phyloP scores from a whole-genome alignment of 805 yeast genomes.

The Myxozyma mucilagina region DNA sequence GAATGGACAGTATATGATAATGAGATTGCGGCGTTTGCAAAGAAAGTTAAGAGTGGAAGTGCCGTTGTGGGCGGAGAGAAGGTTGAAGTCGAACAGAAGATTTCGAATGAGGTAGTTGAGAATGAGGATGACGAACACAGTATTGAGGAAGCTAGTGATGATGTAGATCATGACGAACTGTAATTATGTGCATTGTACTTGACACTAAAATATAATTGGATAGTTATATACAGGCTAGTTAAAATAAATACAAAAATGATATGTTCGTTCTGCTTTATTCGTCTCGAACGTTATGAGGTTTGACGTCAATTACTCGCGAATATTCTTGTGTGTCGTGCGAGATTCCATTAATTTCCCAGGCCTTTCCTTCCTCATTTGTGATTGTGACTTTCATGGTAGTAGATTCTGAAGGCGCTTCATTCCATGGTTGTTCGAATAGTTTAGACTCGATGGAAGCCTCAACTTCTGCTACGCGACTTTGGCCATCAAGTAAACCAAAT shows the following conservation, averaged over 20 bases:
- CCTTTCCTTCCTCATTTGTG: background rate
- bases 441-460: conserved; percentile 22
- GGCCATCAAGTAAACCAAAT: conserved; percentile 8
- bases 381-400: conserved; percentile 23
- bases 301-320: conserved; percentile 22
- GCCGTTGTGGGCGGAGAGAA: conserved; percentile 19
- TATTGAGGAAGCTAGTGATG: background rate
- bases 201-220: background rate
- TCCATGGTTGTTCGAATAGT: conserved; percentile 2
- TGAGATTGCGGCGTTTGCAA: conserved; percentile 47
- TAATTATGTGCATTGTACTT: background rate
- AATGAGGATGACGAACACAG: background rate
- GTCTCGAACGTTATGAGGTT: conserved; percentile 18
- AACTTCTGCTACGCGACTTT: conserved; percentile 18
- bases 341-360: conserved; percentile 23
- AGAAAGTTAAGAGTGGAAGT: conserved; percentile 20
- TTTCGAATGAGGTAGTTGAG: background rate
- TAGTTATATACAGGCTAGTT: background rate
- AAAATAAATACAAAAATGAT: background rate
- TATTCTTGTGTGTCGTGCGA: background rate
- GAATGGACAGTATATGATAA: conserved; percentile 74
- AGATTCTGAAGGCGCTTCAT: conserved; percentile 9
- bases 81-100: background rate
- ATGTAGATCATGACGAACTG: conserved; percentile 10
- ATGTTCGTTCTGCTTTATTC: background rate